A percentile compares a stretch with the other conserved stretches of the same genome.
Evolutionary conservation across 177 flowering plant genomes (phyloP).

Genomic region (Telopea speciosissima): DNA sequence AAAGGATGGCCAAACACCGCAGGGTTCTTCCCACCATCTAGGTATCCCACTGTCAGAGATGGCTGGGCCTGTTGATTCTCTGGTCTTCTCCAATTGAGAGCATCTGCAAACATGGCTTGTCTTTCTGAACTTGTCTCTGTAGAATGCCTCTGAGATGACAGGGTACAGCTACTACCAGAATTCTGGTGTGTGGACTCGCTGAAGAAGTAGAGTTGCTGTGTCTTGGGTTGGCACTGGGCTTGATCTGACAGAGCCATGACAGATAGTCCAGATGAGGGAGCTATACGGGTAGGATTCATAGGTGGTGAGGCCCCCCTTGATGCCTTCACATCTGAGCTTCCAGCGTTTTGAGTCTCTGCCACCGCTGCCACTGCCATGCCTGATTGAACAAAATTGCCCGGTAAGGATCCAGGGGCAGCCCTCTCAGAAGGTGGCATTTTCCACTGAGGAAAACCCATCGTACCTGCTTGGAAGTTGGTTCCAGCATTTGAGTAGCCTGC

Average conservation of each 20-base stretch:
- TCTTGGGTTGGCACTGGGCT: constrained; percentile 4
- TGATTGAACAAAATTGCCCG: constrained; percentile 2
- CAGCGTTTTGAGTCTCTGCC: not conserved
- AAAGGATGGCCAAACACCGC: constrained; percentile 1
- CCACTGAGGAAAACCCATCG: constrained; percentile 12
- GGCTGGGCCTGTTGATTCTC: constrained; percentile 10
- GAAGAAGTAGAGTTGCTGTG: constrained; percentile 11
- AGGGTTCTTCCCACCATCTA: constrained; percentile 9
- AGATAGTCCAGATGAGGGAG: not conserved
- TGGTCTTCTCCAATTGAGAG: constrained; percentile 7
- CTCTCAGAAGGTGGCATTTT: constrained; percentile 7
- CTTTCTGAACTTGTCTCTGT: not conserved
- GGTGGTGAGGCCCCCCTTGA: constrained; percentile 4
- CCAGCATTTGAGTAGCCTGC: constrained; percentile 4
- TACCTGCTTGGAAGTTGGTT: constrained; percentile 8
- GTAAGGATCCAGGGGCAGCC: not conserved
- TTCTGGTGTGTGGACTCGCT: constrained; percentile 2
- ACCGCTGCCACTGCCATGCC: not conserved
- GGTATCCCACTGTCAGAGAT: not conserved
- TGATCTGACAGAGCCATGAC: constrained; percentile 9
- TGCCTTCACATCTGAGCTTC: constrained; percentile 1
- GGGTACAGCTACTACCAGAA: not conserved
- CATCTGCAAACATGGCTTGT: constrained; percentile 1
- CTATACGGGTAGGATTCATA: constrained; percentile 4
- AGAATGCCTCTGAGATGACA: constrained; percentile 5